Percentiles rank a stretch among this genome's conserved stretches.
phyloP scores from a whole-genome alignment of 2,329 filamentous ascomycete genomes.

The Nothophoma quercina region DNA sequence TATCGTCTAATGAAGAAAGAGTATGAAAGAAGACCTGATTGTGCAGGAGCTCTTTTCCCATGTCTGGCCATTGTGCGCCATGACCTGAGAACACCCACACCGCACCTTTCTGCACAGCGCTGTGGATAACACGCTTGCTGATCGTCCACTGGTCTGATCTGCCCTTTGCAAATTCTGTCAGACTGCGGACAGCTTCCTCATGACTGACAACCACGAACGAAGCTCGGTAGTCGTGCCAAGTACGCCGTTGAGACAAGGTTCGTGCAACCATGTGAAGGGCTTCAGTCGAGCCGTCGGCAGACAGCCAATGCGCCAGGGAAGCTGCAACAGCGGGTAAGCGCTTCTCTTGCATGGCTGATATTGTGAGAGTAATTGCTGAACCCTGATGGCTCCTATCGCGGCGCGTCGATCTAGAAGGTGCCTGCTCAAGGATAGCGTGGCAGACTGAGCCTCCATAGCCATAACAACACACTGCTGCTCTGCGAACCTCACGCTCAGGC shows the following conservation, averaged over 20 bases:
- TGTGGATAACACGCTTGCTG: conserved; percentile 19
- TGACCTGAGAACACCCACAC: conserved; percentile 56
- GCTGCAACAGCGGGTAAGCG: conserved; percentile 32
- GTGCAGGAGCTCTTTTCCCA: conserved; percentile 51
- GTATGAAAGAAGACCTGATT: conserved; percentile 32
- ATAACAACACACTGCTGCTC: conserved; percentile 57
- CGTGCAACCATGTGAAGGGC: conserved; percentile 30
- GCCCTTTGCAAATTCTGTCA: conserved; percentile 26
- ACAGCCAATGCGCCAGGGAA: conserved; percentile 34
- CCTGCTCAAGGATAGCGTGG: conserved; percentile 53
- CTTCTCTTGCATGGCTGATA: conserved; percentile 47
- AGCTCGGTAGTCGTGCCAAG: conserved; percentile 43
- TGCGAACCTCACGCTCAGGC: conserved; percentile 32
- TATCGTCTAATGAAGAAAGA: conserved; percentile 34
- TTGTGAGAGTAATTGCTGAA: conserved; percentile 21
- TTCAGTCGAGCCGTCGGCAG: conserved; percentile 21
- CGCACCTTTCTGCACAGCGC: conserved; percentile 22
- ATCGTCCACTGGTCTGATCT: conserved; percentile 4
- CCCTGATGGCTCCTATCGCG: not conserved
- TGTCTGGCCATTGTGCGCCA: conserved; percentile 53
- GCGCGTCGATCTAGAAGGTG: conserved; percentile 5
- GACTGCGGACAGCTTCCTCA: conserved; percentile 27
- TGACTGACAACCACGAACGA: conserved; percentile 32
- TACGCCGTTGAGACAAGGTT: conserved; percentile 43
- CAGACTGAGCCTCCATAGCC: conserved; percentile 55